Evolutionary conservation across 495 filamentous ascomycete genomes (phyloP), one percentile per base, ranked within the genome.

Genomic region (Hyaloscypha finlandica): DNA sequence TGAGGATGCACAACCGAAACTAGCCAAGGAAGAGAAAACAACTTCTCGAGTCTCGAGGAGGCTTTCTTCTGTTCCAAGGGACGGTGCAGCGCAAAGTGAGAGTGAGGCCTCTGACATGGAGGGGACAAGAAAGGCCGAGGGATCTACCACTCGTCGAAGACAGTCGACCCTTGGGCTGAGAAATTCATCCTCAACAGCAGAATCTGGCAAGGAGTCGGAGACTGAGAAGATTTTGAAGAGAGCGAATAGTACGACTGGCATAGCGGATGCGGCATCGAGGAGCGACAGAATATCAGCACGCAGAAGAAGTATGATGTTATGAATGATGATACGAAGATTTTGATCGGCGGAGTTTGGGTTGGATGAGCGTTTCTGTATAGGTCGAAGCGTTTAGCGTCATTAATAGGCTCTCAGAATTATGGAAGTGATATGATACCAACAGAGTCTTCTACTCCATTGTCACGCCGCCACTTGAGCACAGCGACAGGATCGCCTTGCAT

Each of bases 231-330:
- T 3, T 19, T 31, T 72, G 56, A 72, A 71, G 64, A 67, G 66
- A 58, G 25, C 66, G 3, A 39, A 22, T n/a, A 72, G 68, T 52
- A 42, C 61, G 1, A 55, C 33, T 33, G 35, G 25, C 11, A 59
- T 68, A 30, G 35, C 63, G 54, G 65, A 66, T 30, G 14, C 63
- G 2, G 61, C 33, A 5, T 39, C 61, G 1, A 69, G 73, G 59
- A 69, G 66, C 52, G 73, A 74, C 29, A 69, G 73, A 20, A 65
- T 71, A n/a, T 56, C 68, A n/a, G 70, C 70, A 56, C 75, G 81
- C 63, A 73, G 84, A 68, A 79, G 81, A 74, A 86, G 83, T 70
- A 86, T 83, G 82, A 85, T 86, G 84, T 68, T 85, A 76, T 86
- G 82, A 85, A 68, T 59, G 25, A 69, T 61, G 61, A 65, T 29